Evolutionary conservation across 495 filamentous ascomycete species (phyloP).

Genomic region (Chaetomium cochliodes): DNA sequence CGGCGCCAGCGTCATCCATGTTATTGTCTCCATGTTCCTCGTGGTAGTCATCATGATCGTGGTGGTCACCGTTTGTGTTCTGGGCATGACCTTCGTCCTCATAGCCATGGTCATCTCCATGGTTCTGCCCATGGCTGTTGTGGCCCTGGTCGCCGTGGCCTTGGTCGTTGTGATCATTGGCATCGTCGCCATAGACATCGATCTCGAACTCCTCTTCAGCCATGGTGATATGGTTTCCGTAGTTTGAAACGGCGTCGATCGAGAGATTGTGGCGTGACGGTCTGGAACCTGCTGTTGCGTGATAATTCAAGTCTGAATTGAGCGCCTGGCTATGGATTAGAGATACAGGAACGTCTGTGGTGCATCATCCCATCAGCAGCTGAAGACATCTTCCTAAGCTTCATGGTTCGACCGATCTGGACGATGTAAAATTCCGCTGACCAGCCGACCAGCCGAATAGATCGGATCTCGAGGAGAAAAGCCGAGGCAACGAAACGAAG

Average conservation of each 20-base stretch:
- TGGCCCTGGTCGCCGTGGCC: slow-evolving; percentile 40
- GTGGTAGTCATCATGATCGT: slow-evolving; percentile 39
- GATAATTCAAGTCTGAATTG: slow-evolving; percentile 31
- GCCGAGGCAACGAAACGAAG: slow-evolving; percentile 16
- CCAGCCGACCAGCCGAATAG: neutral
- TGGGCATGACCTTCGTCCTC: slow-evolving; percentile 46
- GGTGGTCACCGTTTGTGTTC: slow-evolving; percentile 44
- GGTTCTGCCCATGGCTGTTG: slow-evolving; percentile 72
- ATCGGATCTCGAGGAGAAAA: slow-evolving; percentile 2
- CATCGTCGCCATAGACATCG: slow-evolving; percentile 92
- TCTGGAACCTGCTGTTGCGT: slow-evolving; percentile 17
- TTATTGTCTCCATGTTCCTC: slow-evolving; percentile 31
- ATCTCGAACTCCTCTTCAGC: slow-evolving; percentile 95
- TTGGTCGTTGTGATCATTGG: slow-evolving; percentile 44
- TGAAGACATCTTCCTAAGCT: slow-evolving; percentile 19
- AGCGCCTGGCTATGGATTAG: slow-evolving; percentile 36
- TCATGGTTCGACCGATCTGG: neutral
- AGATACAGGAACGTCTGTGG: slow-evolving; percentile 35
- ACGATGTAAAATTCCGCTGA: no score
- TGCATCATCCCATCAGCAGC: slow-evolving; percentile 26
- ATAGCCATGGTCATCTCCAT: slow-evolving; percentile 66
- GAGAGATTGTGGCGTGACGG: slow-evolving; percentile 5
- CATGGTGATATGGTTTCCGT: slow-evolving; percentile 28
- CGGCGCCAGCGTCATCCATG: slow-evolving; percentile 43
- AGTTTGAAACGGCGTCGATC: slow-evolving; percentile 3